Percentiles rank a stretch among this genome's conserved stretches.
Evolutionary conservation across 2,329 filamentous ascomycete genomes (phyloP).

Genomic region (Ophiostoma populinum): DNA sequence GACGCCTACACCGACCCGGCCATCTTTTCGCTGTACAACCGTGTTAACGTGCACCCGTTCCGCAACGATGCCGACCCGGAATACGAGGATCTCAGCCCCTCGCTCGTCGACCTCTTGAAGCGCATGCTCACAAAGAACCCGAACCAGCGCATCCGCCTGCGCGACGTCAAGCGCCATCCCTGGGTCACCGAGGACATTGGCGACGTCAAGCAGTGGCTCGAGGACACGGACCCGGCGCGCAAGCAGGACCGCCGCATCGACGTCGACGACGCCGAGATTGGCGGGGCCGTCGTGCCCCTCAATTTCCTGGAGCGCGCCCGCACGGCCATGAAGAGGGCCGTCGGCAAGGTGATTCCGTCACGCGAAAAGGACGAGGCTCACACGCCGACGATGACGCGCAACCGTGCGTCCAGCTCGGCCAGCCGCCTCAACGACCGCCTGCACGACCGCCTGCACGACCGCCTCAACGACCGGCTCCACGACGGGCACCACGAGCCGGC

Average conservation of each 20-base stretch:
- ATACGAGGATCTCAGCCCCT: conserved; percentile 73
- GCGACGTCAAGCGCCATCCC: conserved; percentile 82
- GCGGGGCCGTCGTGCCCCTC: conserved; percentile 74
- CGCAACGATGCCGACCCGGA: conserved; percentile 61
- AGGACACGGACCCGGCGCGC: conserved; percentile 74
- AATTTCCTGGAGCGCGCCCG: conserved; percentile 72
- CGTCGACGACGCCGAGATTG: conserved; percentile 80
- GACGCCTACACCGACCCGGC: conserved; percentile 40
- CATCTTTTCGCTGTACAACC: conserved; percentile 36
- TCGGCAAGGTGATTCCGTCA: conserved; percentile 46
- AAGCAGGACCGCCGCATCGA: conserved; percentile 74
- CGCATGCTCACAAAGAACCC: conserved; percentile 81
- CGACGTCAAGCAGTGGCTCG: conserved; percentile 68
- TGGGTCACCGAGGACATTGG: conserved; percentile 73
- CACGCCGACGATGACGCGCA: conserved; percentile 37
- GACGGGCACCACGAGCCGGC: conserved; percentile 35
- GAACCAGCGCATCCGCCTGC: conserved; percentile 68
- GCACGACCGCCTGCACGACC: too few relatives aligned
- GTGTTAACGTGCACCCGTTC: conserved; percentile 46
- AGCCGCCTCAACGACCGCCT: too few relatives aligned
- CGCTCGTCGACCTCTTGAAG: conserved; percentile 59
- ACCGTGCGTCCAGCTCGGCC: conserved; percentile 42
- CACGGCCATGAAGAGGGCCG: conserved; percentile 55
- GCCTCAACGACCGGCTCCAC: conserved; percentile 25
- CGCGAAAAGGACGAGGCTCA: conserved; percentile 36